Evolutionary conservation across 352 stramenopile species (phyloP).

Genomic region (Elongisporangium senticosum): DNA sequence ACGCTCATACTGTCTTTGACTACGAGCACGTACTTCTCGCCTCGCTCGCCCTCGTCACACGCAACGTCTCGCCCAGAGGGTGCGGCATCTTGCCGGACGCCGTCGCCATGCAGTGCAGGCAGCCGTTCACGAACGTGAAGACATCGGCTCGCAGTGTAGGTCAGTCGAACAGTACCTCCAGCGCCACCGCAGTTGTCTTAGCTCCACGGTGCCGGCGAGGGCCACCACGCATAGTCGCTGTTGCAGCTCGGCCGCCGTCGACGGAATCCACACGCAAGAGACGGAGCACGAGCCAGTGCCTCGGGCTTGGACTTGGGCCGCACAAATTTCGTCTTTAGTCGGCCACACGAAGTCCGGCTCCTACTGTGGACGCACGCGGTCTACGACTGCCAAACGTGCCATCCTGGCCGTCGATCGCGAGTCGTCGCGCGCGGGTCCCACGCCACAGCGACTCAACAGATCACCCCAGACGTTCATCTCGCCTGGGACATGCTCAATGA

Average conservation of each 20-base stretch:
- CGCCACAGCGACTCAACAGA: no score
- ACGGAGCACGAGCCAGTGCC: background rate
- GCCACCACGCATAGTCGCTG: constrained; percentile 16
- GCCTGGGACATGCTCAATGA: no score
- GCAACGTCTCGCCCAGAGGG: constrained; percentile 13
- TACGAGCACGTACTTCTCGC: constrained; percentile 17
- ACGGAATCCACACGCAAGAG: no score
- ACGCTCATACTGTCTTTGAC: constrained; percentile 26
- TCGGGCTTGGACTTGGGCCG: background rate
- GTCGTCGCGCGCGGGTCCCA: background rate
- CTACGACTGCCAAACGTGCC: no score
- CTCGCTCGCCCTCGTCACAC: constrained; percentile 24
- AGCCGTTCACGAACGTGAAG: constrained; percentile 8
- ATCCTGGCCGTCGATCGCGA: no score
- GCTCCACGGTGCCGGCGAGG: constrained; percentile 20
- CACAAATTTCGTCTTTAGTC: no score
- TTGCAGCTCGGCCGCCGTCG: constrained; percentile 6
- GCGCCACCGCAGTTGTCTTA: constrained; percentile 7
- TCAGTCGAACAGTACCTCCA: constrained; percentile 13
- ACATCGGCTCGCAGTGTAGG: constrained; percentile 6
- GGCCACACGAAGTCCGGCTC: no score
- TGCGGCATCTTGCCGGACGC: constrained; percentile 1
- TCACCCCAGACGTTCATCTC: no score
- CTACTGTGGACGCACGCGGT: no score
- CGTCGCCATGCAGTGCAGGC: constrained; percentile 15